Evolutionary conservation across 1,139 yeast species (phyloP), one percentile per base, ranked within the genome.

Genomic region (Hansenula sp.): DNA sequence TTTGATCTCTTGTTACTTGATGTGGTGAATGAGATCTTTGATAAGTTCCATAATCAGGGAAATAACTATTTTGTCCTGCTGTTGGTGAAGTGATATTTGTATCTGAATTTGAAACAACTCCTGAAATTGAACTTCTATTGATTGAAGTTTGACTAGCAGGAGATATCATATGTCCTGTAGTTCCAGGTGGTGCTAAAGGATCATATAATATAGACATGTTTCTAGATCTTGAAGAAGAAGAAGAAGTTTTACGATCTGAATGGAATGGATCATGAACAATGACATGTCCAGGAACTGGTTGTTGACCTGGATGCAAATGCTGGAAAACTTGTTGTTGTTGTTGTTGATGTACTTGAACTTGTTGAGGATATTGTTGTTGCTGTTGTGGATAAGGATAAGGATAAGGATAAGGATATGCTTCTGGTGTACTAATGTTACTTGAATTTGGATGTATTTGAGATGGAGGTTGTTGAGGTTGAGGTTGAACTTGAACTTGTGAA

Each of bases 131-230:
- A 16, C 39, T 42, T 34, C 41, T 41, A 26, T 38, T 34, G 6
- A 41, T 30, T 2, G 48, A 32, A 6, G 37, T n/a, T 16, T 33
- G 30, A 31, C 35, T 31, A 2, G 50, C 43, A 1, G 47, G 42
- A 4, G 50, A 43, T 13, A 26, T 11, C 12, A 24, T 36, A 9
- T 54, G 14, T 10, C 33, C 46, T 1, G 56, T 55, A 4, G 65
- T 59, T 21, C 32, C 46, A 2, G 56, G 56, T 4, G 65, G 60
- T 20, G 65, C 64, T 13, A 63, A 46, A 1, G 66, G 67, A 44
- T 63, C 68, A 48, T 60, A 56, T 5, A 60, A 41, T 9, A 61
- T 52, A 19, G 66, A 61, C 60, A 57, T 54, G 36, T 59, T 56
- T 42, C 66, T 54, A 19, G 56, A 44, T 41, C 56, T 57, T 9